Evolutionary conservation across 1,139 yeast species (phyloP).

Genomic region (Geotrichum phurueaensis): DNA sequence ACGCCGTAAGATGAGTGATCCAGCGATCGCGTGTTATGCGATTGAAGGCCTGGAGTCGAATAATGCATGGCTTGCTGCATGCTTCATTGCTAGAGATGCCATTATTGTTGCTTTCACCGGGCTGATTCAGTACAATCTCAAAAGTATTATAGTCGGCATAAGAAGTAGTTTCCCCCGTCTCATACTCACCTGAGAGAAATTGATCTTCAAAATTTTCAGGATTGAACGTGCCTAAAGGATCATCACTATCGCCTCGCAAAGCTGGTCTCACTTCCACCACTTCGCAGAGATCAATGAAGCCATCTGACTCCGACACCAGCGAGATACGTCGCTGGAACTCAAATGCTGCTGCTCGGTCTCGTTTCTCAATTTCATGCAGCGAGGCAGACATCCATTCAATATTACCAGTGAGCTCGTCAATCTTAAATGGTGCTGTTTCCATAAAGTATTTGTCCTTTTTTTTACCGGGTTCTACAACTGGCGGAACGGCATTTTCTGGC

Average conservation of each 20-base stretch:
- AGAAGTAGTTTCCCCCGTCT: neutral
- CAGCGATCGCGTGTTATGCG: conserved; percentile 53
- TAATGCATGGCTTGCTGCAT: conserved; percentile 23
- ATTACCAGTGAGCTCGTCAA: neutral
- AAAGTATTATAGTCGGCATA: conserved; percentile 38
- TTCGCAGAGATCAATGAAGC: conserved; percentile 54
- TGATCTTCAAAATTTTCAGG: neutral
- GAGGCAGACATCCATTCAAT: neutral
- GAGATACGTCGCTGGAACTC: conserved; percentile 60
- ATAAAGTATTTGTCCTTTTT: neutral
- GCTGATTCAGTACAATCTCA: conserved; percentile 43
- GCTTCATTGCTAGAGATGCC: neutral
- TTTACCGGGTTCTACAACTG: conserved; percentile 27
- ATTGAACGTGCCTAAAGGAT: neutral
- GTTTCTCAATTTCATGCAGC: conserved; percentile 14
- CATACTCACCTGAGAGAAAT: neutral
- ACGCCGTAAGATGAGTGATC: conserved; percentile 46
- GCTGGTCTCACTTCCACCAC: conserved; percentile 38
- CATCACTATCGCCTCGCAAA: neutral
- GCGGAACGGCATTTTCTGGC: conserved; percentile 57
- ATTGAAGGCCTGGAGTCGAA: conserved; percentile 55
- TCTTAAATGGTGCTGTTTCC: conserved; percentile 3
- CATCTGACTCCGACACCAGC: conserved; percentile 52
- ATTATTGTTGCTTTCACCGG: conserved; percentile 33
- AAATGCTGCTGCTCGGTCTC: conserved; percentile 52